Percentiles rank a stretch among this genome's conserved stretches.
phyloP scores from a whole-genome alignment of 371 early-diverging fungal genomes.

The Lichtheimia corymbifera region DNA sequence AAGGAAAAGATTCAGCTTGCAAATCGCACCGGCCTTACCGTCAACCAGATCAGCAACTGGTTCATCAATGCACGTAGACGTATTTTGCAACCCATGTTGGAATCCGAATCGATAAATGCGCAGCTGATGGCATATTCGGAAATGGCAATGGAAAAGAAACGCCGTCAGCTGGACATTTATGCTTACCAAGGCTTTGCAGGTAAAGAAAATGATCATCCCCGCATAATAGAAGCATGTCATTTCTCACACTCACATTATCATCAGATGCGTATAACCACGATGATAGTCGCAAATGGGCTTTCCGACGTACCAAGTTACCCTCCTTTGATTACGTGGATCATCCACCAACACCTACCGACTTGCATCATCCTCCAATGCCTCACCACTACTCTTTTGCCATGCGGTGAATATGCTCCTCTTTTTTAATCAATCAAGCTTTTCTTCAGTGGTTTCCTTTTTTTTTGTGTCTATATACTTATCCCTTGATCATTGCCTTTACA shows the following conservation, averaged over 20 bases:
- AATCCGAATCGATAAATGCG: constrained; percentile 32
- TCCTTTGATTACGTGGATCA: constrained; percentile 18
- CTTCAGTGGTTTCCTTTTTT: constrained; percentile 5
- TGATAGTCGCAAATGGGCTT: constrained; percentile 18
- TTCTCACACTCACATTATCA: not conserved
- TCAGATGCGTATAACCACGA: constrained; percentile 15
- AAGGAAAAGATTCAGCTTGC: constrained; percentile 72
- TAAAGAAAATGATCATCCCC: constrained; percentile 2
- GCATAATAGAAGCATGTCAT: not conserved
- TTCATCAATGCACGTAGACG: constrained; percentile 88
- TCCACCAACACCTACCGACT: no score
- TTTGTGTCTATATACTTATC: constrained; percentile 4
- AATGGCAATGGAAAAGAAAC: constrained; percentile 17
- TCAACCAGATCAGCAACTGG: constrained; percentile 89
- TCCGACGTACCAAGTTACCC: constrained; percentile 24
- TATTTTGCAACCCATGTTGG: constrained; percentile 54
- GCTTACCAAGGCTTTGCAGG: constrained; percentile 29
- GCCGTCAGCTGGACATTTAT: constrained; percentile 26
- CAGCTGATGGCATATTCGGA: constrained; percentile 19
- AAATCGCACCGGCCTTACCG: constrained; percentile 64
- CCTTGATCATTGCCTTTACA: not conserved
- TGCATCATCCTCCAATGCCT: not conserved
- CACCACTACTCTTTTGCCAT: constrained; percentile 16
- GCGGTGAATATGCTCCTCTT: constrained; percentile 2
- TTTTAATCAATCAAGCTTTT: not conserved